Base-by-base conservation (phyloP, 768 basidiomycete species). In the Mycena indigotica region DNA sequence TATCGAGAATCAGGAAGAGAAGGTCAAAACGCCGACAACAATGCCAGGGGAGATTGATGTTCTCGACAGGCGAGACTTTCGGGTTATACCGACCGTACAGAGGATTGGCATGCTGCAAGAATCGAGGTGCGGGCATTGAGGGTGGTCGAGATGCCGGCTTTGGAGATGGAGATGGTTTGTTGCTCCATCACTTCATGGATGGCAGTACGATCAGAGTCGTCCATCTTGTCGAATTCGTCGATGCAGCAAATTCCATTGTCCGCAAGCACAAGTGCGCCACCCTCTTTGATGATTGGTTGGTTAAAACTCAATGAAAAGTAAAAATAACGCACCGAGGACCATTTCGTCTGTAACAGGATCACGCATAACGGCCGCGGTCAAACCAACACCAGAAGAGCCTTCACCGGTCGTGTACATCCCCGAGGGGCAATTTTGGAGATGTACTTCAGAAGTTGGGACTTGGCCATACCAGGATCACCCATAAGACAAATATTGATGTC, bases 111-210 rank as follows among this genome's bases (percentile, higher is more conserved):
- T 12, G 97, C 97, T 3, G 97, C 97, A 15, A 99, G 85, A 68
- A 99, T 93, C 6, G 97, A 98, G 2, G 96, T 96, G 51, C 97
- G 88, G 24, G 97, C 97, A 67, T 98, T 98, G 46, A 99, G 81
- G 1, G 97, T 98, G 6, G 97, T 99, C 8, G 96, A 95, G 69
- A 99, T 99, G 23, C 97, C 97, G 4, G 97, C 97, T 74, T 98
- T 99, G 41, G 97, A 97, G 61, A 99, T 99, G 3, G 96, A 98
- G 55, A 99, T 98, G 0, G 97, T 99, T 75, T 99, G 97, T 72
- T 98, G 97, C 75, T 98, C 96, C 97, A 99, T 99, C 58, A 99
- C 97, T 81, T 99, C 97, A 76, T 99, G 97, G 60, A 99, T 98
- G 15, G 97, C 93, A 2, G 97, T 98, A 64, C 97, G 82, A 72